These are phyloP conservation scores for Fusarium sp. DNA, from an alignment of 2,329 filamentous ascomycete genomes.

Conservation along the genomic window DNA sequence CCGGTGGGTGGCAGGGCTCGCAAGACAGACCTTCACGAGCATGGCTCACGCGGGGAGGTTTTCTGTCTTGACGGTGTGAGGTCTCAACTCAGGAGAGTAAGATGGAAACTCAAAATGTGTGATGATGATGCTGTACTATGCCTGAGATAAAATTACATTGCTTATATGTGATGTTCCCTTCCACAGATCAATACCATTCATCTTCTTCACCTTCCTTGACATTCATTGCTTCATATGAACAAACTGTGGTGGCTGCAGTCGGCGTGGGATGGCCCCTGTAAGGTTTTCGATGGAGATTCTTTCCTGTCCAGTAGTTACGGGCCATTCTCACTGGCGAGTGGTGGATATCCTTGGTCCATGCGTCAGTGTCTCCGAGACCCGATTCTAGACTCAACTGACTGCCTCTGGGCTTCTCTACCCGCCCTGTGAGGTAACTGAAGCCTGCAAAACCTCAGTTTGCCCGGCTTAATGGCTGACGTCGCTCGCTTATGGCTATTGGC, in stretches of 20 bases:
- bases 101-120: too few relatives aligned
- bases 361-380: neutral
- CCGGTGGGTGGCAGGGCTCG: neutral
- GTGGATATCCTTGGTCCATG: conserved; percentile 25
- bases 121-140: neutral
- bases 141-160: neutral
- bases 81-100: neutral
- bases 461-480: neutral
- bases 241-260: conserved; percentile 8
- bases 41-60: conserved; percentile 23
- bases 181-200: neutral
- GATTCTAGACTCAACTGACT: conserved; percentile 8
- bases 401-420: too few relatives aligned
- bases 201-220: neutral
- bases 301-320: neutral
- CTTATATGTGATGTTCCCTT: neutral
- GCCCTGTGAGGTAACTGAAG: neutral
- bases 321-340: conserved; percentile 26
- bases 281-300: conserved; percentile 20
- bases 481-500: conserved; percentile 24
- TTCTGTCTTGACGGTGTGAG: neutral
- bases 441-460: conserved; percentile 9
- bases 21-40: conserved; percentile 23
- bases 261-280: conserved; percentile 27
- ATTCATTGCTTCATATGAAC: conserved; percentile 7